phyloP scores from a whole-genome alignment of 2,329 filamentous ascomycete species.

The Akanthomyces dipterigenus region DNA sequence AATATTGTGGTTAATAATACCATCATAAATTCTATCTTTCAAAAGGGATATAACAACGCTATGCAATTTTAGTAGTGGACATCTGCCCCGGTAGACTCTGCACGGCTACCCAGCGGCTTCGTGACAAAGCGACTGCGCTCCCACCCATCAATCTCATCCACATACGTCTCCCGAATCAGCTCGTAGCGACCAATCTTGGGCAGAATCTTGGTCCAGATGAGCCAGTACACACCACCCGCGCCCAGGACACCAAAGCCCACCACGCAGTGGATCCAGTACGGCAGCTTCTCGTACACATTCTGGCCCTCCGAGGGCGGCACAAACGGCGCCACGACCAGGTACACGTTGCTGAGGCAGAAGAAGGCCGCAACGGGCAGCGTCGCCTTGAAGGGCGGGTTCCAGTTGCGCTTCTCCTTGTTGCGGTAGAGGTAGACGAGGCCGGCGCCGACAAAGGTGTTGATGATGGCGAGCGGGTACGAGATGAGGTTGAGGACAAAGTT shows the following conservation, averaged over 20 bases:
- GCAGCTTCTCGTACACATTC: conserved; percentile 46
- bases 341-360: conserved; percentile 55
- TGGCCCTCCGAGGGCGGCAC: conserved; percentile 45
- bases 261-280: conserved; percentile 53
- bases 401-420: conserved; percentile 39
- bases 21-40: background rate
- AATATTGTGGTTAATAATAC: background rate
- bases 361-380: conserved; percentile 48
- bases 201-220: conserved; percentile 46
- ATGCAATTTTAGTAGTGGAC: background rate
- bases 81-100: background rate
- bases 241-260: conserved; percentile 49
- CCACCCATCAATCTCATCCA: conserved; percentile 57
- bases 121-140: conserved; percentile 48
- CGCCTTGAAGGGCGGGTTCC: conserved; percentile 49
- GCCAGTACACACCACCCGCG: conserved; percentile 48
- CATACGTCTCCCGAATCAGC: conserved; percentile 45
- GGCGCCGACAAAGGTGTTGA: conserved; percentile 48
- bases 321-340: conserved; percentile 54
- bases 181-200: conserved; percentile 48
- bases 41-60: background rate
- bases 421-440: conserved; percentile 49
- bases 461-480: conserved; percentile 54
- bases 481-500: conserved; percentile 59
- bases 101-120: conserved; percentile 25